These are phyloP conservation scores for Spizellomyces sp. DNA, from an alignment of 192 early-diverging fungal genomes.

Conservation along the genomic window DNA sequence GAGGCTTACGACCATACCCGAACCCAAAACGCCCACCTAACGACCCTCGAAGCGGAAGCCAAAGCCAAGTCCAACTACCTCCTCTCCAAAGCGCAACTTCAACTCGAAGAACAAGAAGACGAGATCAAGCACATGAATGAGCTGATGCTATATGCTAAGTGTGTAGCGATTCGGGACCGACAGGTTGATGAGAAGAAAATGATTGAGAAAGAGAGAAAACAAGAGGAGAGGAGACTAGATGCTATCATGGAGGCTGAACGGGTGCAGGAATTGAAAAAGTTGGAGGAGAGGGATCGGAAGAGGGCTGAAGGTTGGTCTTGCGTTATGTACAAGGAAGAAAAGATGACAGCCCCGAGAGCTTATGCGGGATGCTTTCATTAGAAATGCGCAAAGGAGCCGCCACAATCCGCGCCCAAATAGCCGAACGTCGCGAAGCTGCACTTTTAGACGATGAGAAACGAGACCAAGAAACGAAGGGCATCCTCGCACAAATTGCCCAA, in stretches of 20 bases:
- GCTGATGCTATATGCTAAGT: slow-evolving; percentile 67
- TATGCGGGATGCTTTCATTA: not conserved
- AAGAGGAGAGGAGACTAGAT: slow-evolving; percentile 56
- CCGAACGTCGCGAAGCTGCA: slow-evolving; percentile 57
- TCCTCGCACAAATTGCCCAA: slow-evolving; percentile 51
- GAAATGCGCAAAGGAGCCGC: slow-evolving; percentile 57
- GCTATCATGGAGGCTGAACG: slow-evolving; percentile 61
- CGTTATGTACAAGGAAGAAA: slow-evolving; percentile 3
- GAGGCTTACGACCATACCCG: slow-evolving; percentile 54
- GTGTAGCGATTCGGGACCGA: slow-evolving; percentile 60
- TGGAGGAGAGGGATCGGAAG: slow-evolving; percentile 52
- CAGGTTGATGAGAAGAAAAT: slow-evolving; percentile 64
- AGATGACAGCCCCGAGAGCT: not conserved
- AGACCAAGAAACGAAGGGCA: slow-evolving; percentile 63
- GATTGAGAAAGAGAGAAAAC: slow-evolving; percentile 50
- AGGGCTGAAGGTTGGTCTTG: slow-evolving; percentile 44
- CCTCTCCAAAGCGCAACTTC: slow-evolving; percentile 59
- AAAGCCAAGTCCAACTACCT: slow-evolving; percentile 59
- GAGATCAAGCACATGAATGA: slow-evolving; percentile 71
- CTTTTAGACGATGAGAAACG: slow-evolving; percentile 55
- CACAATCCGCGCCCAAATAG: slow-evolving; percentile 57
- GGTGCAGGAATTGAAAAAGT: slow-evolving; percentile 50
- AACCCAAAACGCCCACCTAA: slow-evolving; percentile 50
- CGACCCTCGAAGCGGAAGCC: slow-evolving; percentile 53
- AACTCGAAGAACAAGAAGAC: slow-evolving; percentile 68